These are phyloP conservation scores for Oryza meyeriana DNA, from an alignment of 176 grass and related monocot species.

Conservation along the genomic window DNA sequence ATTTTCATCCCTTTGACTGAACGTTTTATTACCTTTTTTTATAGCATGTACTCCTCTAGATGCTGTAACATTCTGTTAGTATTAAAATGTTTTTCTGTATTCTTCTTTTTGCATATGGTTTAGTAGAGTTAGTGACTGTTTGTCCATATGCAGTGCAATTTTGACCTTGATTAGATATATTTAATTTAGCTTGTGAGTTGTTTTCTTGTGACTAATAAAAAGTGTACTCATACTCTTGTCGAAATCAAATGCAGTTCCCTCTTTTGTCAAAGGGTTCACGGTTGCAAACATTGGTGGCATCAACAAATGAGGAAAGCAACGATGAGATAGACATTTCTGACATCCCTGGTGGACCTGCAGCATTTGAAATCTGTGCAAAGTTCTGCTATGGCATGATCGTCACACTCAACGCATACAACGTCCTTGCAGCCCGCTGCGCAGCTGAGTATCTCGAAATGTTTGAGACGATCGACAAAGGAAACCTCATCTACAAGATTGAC, in stretches of 20 bases:
- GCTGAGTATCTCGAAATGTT: slow-evolving; percentile 96
- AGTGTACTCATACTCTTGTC: not conserved
- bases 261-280: slow-evolving; percentile 88
- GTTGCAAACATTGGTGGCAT: slow-evolving; percentile 71
- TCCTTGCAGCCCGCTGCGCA: slow-evolving; percentile 68
- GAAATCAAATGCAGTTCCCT: slow-evolving; percentile 67
- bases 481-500: slow-evolving; percentile 94
- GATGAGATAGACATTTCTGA: slow-evolving; percentile 76
- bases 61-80: not conserved
- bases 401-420: slow-evolving; percentile 97
- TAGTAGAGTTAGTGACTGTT: not conserved
- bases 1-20: not conserved
- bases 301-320: slow-evolving; percentile 57
- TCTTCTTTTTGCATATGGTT: not conserved
- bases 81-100: not conserved
- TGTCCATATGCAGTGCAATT: not conserved
- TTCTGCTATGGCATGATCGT: slow-evolving; percentile 95
- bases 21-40: not conserved
- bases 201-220: not conserved
- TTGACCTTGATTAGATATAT: not conserved
- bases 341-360: slow-evolving; percentile 79
- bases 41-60: not conserved
- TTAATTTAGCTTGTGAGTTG: not conserved
- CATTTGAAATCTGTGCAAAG: slow-evolving; percentile 93
- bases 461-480: slow-evolving; percentile 82